Conservation (phyloP, 2,329 filamentous ascomycete genomes). For the Trichoderma citrinoviride region DNA sequence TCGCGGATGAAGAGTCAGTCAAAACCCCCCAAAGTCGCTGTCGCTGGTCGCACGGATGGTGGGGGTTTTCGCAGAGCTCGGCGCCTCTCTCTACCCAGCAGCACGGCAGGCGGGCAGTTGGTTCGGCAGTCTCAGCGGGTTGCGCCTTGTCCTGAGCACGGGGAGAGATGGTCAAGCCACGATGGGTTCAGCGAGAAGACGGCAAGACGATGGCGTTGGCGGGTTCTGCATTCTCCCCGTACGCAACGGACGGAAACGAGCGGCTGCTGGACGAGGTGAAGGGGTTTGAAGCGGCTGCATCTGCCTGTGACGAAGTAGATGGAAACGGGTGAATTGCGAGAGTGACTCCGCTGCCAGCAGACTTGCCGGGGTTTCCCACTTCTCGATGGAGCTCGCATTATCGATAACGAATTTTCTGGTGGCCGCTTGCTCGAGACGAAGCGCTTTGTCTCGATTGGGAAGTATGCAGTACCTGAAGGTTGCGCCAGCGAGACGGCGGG, state of each 20-base stretch:
- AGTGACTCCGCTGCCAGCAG: slow-evolving; percentile 18
- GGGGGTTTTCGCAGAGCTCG: slow-evolving; percentile 11
- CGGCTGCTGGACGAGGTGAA: neutral
- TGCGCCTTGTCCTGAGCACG: neutral
- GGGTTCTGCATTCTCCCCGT: slow-evolving; percentile 6
- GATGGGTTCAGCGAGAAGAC: neutral
- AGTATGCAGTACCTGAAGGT: neutral
- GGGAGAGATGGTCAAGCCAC: neutral
- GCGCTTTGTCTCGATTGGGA: neutral
- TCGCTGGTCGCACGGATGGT: slow-evolving; percentile 18
- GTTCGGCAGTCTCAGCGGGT: neutral
- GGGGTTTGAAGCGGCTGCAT: neutral
- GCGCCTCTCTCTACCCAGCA: neutral
- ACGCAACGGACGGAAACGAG: neutral
- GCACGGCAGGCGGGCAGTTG: neutral
- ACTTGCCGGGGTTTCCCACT: slow-evolving; percentile 8
- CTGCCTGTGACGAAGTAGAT: slow-evolving; percentile 9
- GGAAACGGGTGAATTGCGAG: slow-evolving; percentile 6
- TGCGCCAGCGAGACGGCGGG: no score
- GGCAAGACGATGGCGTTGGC: neutral
- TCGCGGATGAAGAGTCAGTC: neutral
- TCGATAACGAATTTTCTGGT: slow-evolving; percentile 9
- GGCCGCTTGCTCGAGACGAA: neutral
- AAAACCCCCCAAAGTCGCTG: neutral
- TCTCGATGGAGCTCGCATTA: neutral